Base-by-base conservation (phyloP, 2,329 filamentous ascomycete species). In the Aureobasidium subglaciale region DNA sequence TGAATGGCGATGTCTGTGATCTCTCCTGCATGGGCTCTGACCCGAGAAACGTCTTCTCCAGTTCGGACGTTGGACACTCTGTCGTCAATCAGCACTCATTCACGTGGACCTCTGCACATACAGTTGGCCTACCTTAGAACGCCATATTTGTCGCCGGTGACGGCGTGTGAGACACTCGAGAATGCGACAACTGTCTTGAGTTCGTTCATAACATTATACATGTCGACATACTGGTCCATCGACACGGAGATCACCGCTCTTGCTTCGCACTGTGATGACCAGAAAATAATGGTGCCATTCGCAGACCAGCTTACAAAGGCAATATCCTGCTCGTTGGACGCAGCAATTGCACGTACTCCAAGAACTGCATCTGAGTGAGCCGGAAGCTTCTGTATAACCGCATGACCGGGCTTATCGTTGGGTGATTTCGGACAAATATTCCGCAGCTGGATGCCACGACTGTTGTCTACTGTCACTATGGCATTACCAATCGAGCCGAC, bases 281-380 rank as follows among this genome's bases (percentile, higher is more conserved):
- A 99, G 62, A 95, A 87, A 22, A 88, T 81, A 49, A 97, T 80
- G 15, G 81, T 83, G 5, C 93, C 93, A 50, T 85, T 84, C 20
- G 81, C 82, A 2, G 92, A 91, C 88, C 91, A 99, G 0, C 91
- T 96, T 61, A 91, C 85, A 65, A 97, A 96, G 8, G 85, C 80
- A 1, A 89, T 85, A 20, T 80, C 76, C 22, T 82, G 71, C 4
- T 75, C 68, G 57, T 88, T 87, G 0, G 82, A 77, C 20, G 74
- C 74, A 3, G 77, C 69, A 4, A 96, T 72, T 0, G 83, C 70
- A 52, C 84, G 80, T 1, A 96, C 84, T 13, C 93, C 93, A 38
- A 90, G 70, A 4, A 85, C 78, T 20, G 80, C 72, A 58, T 80
- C 78, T 42, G 76, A 73, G 64, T 85, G 82, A 15, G 80, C 81